Evolutionary conservation across 129 eudicot genomes (phyloP), one percentile per base, ranked within the genome.

Genomic region (Solidago caesia): DNA sequence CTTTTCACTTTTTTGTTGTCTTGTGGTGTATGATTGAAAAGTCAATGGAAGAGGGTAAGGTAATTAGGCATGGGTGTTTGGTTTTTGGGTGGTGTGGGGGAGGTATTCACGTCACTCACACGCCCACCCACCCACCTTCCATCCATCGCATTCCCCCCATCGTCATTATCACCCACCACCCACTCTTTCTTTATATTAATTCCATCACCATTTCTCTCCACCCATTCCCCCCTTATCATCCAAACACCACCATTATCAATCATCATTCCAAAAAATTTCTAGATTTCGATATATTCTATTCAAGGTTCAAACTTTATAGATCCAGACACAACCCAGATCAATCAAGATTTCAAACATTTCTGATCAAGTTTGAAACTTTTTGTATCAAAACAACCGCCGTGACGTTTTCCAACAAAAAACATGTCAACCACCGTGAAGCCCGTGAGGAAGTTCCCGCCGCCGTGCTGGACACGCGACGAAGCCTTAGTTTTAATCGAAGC

Each of bases 401-500:
- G 57, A 67, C 21, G n/a, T 7, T 26, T 61, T 61, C 66, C 10
- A 71, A 65, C 74, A 70, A 58, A 72, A 70, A 75, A 64, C 77
- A 77, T 66, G 72, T 70, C 86, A 43, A 52, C 83, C 66, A 73
- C 77, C 66, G 82, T 74, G 1, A 85, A 91, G 49, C 77, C 89
- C 0, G 72, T 71, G 8, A 80, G 97, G 51, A 88, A 79, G 44
- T 91, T 92, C 25, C 98, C 98, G n/a, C 96, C 98, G 75, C 92
- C 95, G 77, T 92, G 96, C 75, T 92, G 98, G 98, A 84, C 96
- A 13, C 95, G 88, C 7, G 98, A 89, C 44, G 98, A 92, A 58
- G 86, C 98, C 8, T 49, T 88, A 1, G 92, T 87, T 5, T 74
- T 92, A 16, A 90, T 92, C 77, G 96, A 90, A 47, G 91, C 95